phyloP scores from a whole-genome alignment of 2,329 filamentous ascomycete genomes.

The Paraconiothyrium brasiliense region DNA sequence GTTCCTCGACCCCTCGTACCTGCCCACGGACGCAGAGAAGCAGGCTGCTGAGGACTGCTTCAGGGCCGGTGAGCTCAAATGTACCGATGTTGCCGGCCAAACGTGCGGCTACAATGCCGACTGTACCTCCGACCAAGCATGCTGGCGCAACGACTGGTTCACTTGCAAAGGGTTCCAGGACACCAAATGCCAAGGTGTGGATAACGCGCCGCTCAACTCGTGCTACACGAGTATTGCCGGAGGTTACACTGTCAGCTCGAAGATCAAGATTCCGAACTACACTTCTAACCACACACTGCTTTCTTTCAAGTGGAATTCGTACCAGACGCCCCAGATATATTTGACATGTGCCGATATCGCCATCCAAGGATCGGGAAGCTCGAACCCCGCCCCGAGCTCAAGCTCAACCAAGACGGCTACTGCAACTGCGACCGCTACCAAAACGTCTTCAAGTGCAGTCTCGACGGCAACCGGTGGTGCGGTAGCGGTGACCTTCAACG shows the following conservation, averaged over 20 bases:
- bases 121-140: slow-evolving; percentile 39
- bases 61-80: slow-evolving; percentile 36
- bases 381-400: slow-evolving; percentile 21
- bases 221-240: slow-evolving; percentile 47
- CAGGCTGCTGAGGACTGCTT: slow-evolving; percentile 47
- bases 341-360: slow-evolving; percentile 45
- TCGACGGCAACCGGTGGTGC: slow-evolving; percentile 31
- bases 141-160: slow-evolving; percentile 49
- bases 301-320: slow-evolving; percentile 46
- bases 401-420: slow-evolving; percentile 22
- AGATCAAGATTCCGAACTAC: slow-evolving; percentile 47
- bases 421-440: slow-evolving; percentile 22
- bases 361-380: slow-evolving; percentile 34
- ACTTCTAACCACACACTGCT: slow-evolving; percentile 42
- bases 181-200: slow-evolving; percentile 40
- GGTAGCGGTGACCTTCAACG: slow-evolving; percentile 55
- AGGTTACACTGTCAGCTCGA: slow-evolving; percentile 44
- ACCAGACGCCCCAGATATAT: slow-evolving; percentile 46
- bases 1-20: slow-evolving; percentile 39
- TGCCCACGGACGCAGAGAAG: slow-evolving; percentile 47
- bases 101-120: slow-evolving; percentile 42
- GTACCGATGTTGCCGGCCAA: slow-evolving; percentile 44
- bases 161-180: slow-evolving; percentile 45
- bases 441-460: slow-evolving; percentile 18
- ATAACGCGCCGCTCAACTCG: slow-evolving; percentile 43